Evolutionary conservation across 2,329 filamentous ascomycete genomes (phyloP), one percentile per base, ranked within the genome.

Genomic region (Magnaporthales sp.): DNA sequence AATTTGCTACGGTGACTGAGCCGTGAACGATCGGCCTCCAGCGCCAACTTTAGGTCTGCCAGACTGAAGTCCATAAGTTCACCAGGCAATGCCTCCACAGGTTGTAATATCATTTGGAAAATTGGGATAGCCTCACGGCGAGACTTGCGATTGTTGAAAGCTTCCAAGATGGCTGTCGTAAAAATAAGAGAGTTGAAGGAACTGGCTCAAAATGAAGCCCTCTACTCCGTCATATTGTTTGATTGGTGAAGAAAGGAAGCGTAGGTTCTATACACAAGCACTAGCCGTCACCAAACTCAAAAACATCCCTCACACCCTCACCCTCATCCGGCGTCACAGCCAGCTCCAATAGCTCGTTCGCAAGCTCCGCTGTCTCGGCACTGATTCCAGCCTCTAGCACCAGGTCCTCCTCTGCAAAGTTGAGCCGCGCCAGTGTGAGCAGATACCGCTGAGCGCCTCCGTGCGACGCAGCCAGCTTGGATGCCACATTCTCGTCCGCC

Each of bases 371-470:
- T 0, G 92, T 91, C 69, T 92, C 91, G 30, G 89, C 86, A 46
- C 91, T 89, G 66, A 96, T 89, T 0, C 89, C 89, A 1, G 83
- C 81, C 76, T 97, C 93, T 30, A 96, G 82, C 11, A 95, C 84
- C 9, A 91, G 77, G 31, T 92, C 90, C 68, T 96, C 92, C 64
- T 88, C 86, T 6, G 87, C 89, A 75, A 97, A 97, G 0, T 91
- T 92, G n/a, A 98, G 79, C 58, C 94, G 80, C 0, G 92, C 93
- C 61, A 99, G 80, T 2, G 88, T 87, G 10, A 97, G 85, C 1
- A 96, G 80, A 72, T 96, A 94, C 65, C 93, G 92, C 73, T 97
- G 92, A 65, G 87, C 86, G 0, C 89, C 91, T 3, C 92, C 91
- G 5, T 86, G 83, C 0, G 91, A 85, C 9, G 85, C 84, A 0